Conservation (phyloP, 2,329 filamentous ascomycete species). For the Diplodia corticola region DNA sequence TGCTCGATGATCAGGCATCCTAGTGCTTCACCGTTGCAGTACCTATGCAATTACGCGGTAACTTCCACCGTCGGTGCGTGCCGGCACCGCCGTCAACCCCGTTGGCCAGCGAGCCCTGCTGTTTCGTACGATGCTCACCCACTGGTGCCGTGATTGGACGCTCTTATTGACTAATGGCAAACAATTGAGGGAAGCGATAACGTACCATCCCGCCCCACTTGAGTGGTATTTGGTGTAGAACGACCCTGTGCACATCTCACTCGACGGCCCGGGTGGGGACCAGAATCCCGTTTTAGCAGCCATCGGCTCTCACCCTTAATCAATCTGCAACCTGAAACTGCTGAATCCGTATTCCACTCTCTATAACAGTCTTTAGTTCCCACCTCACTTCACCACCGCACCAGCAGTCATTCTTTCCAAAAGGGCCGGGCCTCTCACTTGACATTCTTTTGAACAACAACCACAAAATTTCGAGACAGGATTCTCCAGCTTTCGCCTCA, state of each 20-base stretch:
- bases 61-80: background rate
- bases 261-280: background rate
- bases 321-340: conserved; percentile 8
- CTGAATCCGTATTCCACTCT: background rate
- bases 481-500: background rate
- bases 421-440: background rate
- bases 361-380: background rate
- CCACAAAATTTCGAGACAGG: background rate
- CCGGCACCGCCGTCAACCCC: background rate
- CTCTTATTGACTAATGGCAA: background rate
- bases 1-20: background rate
- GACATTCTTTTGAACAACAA: conserved; percentile 4
- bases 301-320: conserved; percentile 13
- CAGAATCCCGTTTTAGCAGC: background rate
- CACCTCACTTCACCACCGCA: background rate
- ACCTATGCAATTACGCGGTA: background rate
- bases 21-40: background rate
- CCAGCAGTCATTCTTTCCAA: background rate
- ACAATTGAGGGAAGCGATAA: too few species aligned
- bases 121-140: background rate
- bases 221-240: too few species aligned
- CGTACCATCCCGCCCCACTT: too few species aligned
- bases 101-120: background rate
- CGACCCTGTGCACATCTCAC: background rate
- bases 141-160: background rate